Base-by-base conservation (phyloP, 257 asterid species). In the Parsonsia alboflavescens region DNA sequence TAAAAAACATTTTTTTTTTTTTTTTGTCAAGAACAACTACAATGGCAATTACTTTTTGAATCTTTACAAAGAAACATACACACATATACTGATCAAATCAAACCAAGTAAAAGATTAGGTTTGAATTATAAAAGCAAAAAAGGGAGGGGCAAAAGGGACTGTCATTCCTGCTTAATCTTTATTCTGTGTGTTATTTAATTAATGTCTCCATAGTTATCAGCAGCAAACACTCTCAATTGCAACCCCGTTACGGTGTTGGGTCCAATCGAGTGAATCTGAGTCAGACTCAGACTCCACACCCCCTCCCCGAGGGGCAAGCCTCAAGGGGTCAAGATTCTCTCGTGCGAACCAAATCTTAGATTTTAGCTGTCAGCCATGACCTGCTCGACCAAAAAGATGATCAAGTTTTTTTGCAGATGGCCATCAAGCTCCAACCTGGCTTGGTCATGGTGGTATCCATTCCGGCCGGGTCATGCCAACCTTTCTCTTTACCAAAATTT, bases 351-450 rank as follows among this genome's bases (percentile, higher is more conserved):
- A 78, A 85, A 86, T 86, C 83, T 61, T 3, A 16, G 4, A 62
- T 50, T 49, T 64, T 77, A 78, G 88, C 81, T 84, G 90, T 86
- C 84, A 79, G 73, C 76, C 76, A 79, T 65, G 81, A 56, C 76
- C 56, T 66, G 26, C 52, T 77, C 68, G 74, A 84, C 79, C 83
- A 71, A 69, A 78, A 77, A 71, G 75, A 83, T 74, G 70, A 77
- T 64, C 73, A 84, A 75, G 78, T 70, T 78, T 72, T 49, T 49
- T 5, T 73, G 79, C 80, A 84, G 80, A 77, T 44, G 45, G 72
- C 71, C 72, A 80, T 88, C 77, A 78, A 19, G 56, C 80, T 81
- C 83, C 88, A 85, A 74, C 84, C 86, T 86, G 91, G 74, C 44
- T 73, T 82, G 89, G 93, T 79, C 87, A 76, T 84, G 75, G 48